Conservation (phyloP, 2,329 filamentous ascomycete genomes). For the Fusarium sp. region DNA sequence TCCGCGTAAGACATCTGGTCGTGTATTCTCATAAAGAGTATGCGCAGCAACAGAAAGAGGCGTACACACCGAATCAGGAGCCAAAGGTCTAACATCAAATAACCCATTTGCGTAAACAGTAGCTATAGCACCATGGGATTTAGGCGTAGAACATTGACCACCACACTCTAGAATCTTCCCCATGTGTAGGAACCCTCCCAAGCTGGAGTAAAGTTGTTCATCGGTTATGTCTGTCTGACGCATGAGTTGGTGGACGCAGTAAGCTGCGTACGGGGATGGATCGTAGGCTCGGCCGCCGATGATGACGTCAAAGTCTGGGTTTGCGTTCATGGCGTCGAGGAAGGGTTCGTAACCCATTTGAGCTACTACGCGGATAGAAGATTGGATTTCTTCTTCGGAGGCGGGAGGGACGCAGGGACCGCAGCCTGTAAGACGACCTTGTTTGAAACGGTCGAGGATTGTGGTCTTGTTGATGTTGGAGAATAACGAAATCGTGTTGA, state of each 20-base stretch:
- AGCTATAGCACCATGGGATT: conserved; percentile 56
- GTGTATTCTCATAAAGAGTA: conserved; percentile 65
- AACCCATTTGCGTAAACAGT: conserved; percentile 55
- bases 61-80: conserved; percentile 57
- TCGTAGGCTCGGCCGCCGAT: conserved; percentile 60
- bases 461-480: conserved; percentile 53
- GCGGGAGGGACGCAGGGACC: conserved; percentile 57
- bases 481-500: conserved; percentile 55
- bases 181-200: conserved; percentile 61
- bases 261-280: conserved; percentile 56
- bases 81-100: conserved; percentile 61
- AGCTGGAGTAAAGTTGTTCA: neutral
- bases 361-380: conserved; percentile 54
- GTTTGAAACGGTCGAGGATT: conserved; percentile 47
- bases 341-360: conserved; percentile 63
- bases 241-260: conserved; percentile 32
- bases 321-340: conserved; percentile 54
- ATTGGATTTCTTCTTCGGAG: conserved; percentile 53
- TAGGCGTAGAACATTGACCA: conserved; percentile 60
- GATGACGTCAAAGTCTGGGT: conserved; percentile 60
- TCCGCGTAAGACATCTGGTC: conserved; percentile 62
- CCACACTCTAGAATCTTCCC: conserved; percentile 68
- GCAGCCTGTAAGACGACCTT: conserved; percentile 51
- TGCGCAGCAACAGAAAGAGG: conserved; percentile 64
- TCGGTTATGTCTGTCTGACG: neutral